These are phyloP conservation scores for Alternaria hordeiaustralica DNA, from an alignment of 2,329 filamentous ascomycete species.

Conservation along the genomic window DNA sequence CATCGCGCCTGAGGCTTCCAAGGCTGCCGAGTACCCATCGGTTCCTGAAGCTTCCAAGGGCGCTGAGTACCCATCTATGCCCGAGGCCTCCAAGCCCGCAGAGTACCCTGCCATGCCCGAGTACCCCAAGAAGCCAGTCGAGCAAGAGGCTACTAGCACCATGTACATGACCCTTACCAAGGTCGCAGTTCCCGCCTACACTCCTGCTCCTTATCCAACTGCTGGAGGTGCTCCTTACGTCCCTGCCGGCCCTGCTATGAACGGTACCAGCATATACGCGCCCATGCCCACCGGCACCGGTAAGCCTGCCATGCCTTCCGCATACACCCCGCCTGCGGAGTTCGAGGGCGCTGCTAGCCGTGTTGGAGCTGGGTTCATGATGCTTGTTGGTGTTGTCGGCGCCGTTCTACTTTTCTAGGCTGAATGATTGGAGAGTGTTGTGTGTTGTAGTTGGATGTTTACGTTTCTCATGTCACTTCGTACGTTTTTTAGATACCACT, in stretches of 20 bases:
- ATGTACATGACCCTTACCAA: constrained; percentile 33
- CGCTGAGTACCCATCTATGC: background rate
- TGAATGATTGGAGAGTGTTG: background rate
- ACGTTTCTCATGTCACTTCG: constrained; percentile 9
- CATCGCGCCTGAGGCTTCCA: background rate
- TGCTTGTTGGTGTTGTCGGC: constrained; percentile 23
- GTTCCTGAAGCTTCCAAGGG: background rate
- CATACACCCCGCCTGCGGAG: constrained; percentile 16
- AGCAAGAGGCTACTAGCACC: constrained; percentile 3
- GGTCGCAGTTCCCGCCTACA: constrained; percentile 22
- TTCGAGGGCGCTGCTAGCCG: constrained; percentile 38
- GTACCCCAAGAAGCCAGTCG: constrained; percentile 24
- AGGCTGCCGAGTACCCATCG: constrained; percentile 6
- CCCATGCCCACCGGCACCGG: constrained; percentile 21
- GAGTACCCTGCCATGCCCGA: constrained; percentile 4
- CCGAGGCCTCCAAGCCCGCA: constrained; percentile 3
- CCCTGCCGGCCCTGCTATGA: constrained; percentile 10
- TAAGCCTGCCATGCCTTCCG: constrained; percentile 18
- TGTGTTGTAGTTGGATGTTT: background rate
- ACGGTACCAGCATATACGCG: constrained; percentile 15
- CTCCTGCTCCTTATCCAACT: constrained; percentile 16
- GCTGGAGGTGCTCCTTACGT: constrained; percentile 10
- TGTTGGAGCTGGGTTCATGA: constrained; percentile 27
- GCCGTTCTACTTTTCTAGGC: constrained; percentile 32
- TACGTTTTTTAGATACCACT: constrained; percentile 5